A percentile compares a stretch with the other conserved stretches of the same genome.
phyloP scores from a whole-genome alignment of 768 basidiomycete genomes.

The Pleurotus tuber-regium region DNA sequence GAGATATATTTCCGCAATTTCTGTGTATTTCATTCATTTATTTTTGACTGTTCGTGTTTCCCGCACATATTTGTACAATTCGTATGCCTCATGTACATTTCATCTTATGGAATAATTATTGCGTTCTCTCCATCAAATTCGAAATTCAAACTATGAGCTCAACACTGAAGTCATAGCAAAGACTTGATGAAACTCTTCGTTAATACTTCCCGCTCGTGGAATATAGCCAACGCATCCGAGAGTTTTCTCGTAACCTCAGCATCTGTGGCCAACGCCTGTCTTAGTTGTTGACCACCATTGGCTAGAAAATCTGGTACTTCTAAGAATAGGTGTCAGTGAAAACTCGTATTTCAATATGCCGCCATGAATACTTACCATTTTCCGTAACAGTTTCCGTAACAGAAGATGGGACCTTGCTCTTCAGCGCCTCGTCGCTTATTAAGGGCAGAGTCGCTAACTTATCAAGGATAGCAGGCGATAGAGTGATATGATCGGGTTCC shows the following conservation, averaged over 20 bases:
- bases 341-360: not conserved
- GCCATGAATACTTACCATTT: not conserved
- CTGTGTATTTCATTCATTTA: too few species aligned
- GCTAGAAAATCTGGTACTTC: conserved; percentile 33
- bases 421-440: conserved; percentile 12
- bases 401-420: conserved; percentile 1
- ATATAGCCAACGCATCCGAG: conserved; percentile 41
- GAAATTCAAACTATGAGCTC: not conserved
- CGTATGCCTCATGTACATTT: too few species aligned
- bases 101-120: conserved; percentile 8
- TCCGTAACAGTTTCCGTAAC: conserved; percentile 1
- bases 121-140: conserved; percentile 12
- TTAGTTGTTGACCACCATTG: conserved; percentile 29
- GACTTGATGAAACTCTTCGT: conserved; percentile 27
- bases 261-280: conserved; percentile 34
- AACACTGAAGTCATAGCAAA: not conserved
- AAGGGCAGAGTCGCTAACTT: conserved; percentile 28
- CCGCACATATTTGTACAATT: too few species aligned
- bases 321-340: conserved; percentile 5
- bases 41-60: too few species aligned
- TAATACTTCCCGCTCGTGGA: conserved; percentile 40
- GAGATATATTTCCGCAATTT: too few species aligned
- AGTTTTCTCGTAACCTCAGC: conserved; percentile 40
- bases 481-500: conserved; percentile 40
- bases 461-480: conserved; percentile 39